Evolutionary conservation across 1,284 basidiomycete species (phyloP).

Genomic region (Cutaneotrichosporon cutaneum): DNA sequence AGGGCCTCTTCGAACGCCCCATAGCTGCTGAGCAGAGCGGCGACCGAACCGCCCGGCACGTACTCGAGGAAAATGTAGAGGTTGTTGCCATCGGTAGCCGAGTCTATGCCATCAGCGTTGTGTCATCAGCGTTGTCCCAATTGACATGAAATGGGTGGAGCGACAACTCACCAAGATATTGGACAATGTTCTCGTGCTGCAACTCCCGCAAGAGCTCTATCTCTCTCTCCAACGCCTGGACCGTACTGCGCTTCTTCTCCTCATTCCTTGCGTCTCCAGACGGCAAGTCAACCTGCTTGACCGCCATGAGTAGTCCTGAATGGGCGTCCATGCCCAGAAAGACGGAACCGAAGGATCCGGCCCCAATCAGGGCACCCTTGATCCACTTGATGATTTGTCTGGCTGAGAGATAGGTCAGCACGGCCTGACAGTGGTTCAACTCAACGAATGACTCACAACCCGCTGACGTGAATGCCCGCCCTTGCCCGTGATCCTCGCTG

Average conservation of each 20-base stretch:
- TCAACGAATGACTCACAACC: constrained; percentile 58
- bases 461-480: constrained; percentile 60
- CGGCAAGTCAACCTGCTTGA: constrained; percentile 97
- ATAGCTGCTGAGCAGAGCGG: constrained; percentile 86
- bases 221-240: constrained; percentile 90
- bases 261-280: constrained; percentile 77
- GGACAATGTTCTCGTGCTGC: constrained; percentile 96
- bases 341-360: constrained; percentile 92
- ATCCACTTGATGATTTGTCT: constrained; percentile 89
- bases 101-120: constrained; percentile 59
- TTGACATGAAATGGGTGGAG: not conserved
- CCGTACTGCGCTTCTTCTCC: constrained; percentile 91
- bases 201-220: constrained; percentile 94
- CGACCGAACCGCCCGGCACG: constrained; percentile 95
- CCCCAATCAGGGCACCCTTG: constrained; percentile 95
- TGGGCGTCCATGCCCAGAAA: constrained; percentile 97
- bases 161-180: constrained; percentile 77
- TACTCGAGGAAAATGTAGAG: constrained; percentile 99
- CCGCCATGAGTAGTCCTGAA: constrained; percentile 93
- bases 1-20: constrained; percentile 95
- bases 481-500: constrained; percentile 57
- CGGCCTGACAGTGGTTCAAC: not conserved
- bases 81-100: constrained; percentile 79
- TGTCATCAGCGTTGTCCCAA: not conserved
- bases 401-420: constrained; percentile 41